Conservation (phyloP, 192 early-diverging fungal genomes). For the Coemansia javaensis region DNA sequence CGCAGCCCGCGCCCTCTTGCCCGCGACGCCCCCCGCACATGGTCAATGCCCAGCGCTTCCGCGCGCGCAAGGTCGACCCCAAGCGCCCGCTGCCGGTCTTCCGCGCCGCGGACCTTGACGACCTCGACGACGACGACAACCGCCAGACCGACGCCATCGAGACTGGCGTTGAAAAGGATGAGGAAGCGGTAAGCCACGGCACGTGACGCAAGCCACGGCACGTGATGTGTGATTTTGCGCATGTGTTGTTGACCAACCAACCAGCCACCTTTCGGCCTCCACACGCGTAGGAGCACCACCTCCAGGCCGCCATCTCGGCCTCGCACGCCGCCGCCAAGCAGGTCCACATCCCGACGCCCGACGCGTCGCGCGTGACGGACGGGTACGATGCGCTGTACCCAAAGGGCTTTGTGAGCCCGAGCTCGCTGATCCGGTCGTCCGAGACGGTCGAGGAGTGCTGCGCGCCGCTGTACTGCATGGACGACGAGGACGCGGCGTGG, state of each 20-base stretch:
- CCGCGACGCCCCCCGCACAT: constrained; percentile 22
- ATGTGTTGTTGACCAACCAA: not conserved
- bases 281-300: constrained; percentile 76
- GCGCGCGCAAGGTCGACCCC: constrained; percentile 83
- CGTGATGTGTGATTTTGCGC: too few relatives aligned
- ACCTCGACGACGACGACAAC: constrained; percentile 74
- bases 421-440: constrained; percentile 79
- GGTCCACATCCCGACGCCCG: constrained; percentile 87
- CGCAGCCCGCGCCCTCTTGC: not conserved
- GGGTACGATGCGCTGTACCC: constrained; percentile 70
- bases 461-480: constrained; percentile 83
- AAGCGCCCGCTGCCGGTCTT: constrained; percentile 79
- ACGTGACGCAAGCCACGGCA: too few relatives aligned
- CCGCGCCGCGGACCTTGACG: constrained; percentile 73
- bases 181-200: constrained; percentile 69
- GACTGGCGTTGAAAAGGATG: constrained; percentile 97
- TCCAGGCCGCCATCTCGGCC: constrained; percentile 86
- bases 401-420: constrained; percentile 65
- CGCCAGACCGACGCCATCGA: constrained; percentile 54
- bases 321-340: constrained; percentile 61
- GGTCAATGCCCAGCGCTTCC: constrained; percentile 59
- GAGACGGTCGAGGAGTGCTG: constrained; percentile 82
- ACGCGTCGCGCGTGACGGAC: constrained; percentile 68
- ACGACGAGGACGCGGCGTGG: constrained; percentile 80
- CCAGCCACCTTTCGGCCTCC: not conserved